phyloP scores from a whole-genome alignment of 2,329 filamentous ascomycete species.

The Penicillium sp. region DNA sequence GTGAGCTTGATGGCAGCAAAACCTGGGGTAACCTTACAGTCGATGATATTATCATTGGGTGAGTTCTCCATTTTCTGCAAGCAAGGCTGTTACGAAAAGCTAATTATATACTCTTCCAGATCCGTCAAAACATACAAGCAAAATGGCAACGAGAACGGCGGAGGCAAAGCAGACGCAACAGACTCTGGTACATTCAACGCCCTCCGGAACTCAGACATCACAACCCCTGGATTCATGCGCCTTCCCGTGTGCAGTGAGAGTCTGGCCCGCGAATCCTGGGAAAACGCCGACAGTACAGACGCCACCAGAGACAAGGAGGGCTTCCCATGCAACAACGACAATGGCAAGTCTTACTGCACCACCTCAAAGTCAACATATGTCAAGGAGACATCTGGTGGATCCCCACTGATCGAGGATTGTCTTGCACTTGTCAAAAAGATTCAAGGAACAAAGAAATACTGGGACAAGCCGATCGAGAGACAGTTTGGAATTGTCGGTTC shows the following conservation, averaged over 20 bases:
- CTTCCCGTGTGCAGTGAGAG: constrained; percentile 43
- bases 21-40: background rate
- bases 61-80: background rate
- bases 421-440: constrained; percentile 19
- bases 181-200: constrained; percentile 22
- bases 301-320: constrained; percentile 16
- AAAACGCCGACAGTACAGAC: constrained; percentile 19
- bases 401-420: constrained; percentile 15
- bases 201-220: constrained; percentile 32
- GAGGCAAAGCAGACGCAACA: constrained; percentile 21
- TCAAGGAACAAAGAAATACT: constrained; percentile 7
- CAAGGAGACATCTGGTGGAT: constrained; percentile 27
- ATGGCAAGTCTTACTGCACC: background rate
- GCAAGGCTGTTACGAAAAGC: background rate
- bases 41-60: background rate
- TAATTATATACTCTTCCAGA: background rate
- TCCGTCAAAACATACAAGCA: constrained; percentile 22
- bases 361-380: background rate
- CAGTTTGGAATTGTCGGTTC: background rate
- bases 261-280: constrained; percentile 36
- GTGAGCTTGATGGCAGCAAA: background rate
- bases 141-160: constrained; percentile 38
- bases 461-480: background rate
- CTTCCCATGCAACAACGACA: background rate
- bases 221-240: constrained; percentile 38